phyloP scores from a whole-genome alignment of 805 yeast genomes.

The Saturnispora ahearnii region DNA sequence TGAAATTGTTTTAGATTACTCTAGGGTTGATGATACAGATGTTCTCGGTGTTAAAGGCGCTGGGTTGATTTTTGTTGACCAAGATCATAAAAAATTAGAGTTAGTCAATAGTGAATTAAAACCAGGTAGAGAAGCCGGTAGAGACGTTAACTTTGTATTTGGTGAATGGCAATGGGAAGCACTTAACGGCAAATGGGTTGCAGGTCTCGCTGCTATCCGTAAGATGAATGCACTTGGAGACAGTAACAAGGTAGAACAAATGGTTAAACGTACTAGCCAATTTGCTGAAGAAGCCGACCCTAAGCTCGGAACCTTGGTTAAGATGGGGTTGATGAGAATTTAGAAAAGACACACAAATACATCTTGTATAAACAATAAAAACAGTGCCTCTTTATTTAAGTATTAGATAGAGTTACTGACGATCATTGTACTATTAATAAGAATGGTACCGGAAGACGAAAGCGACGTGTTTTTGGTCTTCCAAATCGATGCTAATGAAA shows the following conservation, averaged over 20 bases:
- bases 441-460: too few species aligned
- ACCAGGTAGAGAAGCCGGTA: slow-evolving; percentile 4
- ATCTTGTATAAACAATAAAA: not conserved
- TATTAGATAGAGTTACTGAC: too few species aligned
- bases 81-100: slow-evolving; percentile 33
- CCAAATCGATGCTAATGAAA: too few species aligned
- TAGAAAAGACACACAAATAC: not conserved
- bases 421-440: too few species aligned
- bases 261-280: slow-evolving; percentile 4
- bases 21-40: slow-evolving; percentile 44
- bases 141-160: slow-evolving; percentile 8
- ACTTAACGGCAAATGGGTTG: slow-evolving; percentile 12
- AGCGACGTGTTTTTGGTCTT: too few species aligned
- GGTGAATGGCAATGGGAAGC: slow-evolving; percentile 12
- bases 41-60: slow-evolving; percentile 43
- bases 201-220: slow-evolving; percentile 10
- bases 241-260: not conserved
- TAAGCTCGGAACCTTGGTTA: slow-evolving; percentile 9
- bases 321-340: slow-evolving; percentile 13
- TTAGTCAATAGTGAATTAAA: slow-evolving; percentile 4
- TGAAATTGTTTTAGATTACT: slow-evolving; percentile 41
- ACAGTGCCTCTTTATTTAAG: too few species aligned
- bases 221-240: slow-evolving; percentile 10
- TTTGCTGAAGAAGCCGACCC: slow-evolving; percentile 9
- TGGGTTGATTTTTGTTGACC: slow-evolving; percentile 22